Base-by-base conservation (phyloP, 805 yeast species). In the Ogataea zsoltii region DNA sequence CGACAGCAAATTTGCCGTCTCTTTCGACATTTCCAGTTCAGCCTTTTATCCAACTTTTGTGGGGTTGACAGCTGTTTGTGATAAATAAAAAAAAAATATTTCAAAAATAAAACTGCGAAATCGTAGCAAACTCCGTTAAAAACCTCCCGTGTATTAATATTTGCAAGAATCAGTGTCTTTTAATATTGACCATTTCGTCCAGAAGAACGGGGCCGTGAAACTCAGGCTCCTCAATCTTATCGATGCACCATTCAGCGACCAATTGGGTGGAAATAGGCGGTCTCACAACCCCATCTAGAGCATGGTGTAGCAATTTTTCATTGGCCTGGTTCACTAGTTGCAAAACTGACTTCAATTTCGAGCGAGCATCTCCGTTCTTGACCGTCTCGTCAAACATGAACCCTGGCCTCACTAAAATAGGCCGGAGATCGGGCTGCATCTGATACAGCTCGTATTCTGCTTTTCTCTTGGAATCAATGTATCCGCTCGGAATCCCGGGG, bases 401-500 rank as follows among this genome's bases (percentile, higher is more conserved):
- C 0, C 95, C 95, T 0, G 97, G 97, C 49, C 96, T 74, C 65
- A 87, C 50, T 13, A 85, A 61, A 2, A 90, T 79, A 0, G 85
- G 69, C 45, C 92, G 74, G 18, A 87, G 60, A n/a, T 70, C 67
- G 16, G 77, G 67, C 21, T 71, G 61, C 44, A 63, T 42, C 40
- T 60, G 58, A 23, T 57, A 57, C 16, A 80, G 62, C 53, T 79
- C 83, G 18, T 63, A 62, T 61, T 90, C 97, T 0, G 97, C 92
- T 48, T 74, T 80, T 54, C 96, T 69, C 57, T 90, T 90, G 17
- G 94, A 80, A 9, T 74, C 71, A 29, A 90, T 79, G 62, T 90
- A 90, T 1, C 84, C 90, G 0, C 67, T 57, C 1, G 94, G 92
- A 5, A 86, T 67, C 17, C 83, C 65, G 0, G 91, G 89, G 42